A percentile compares a stretch with the other conserved stretches of the same genome.
phyloP scores from a whole-genome alignment of 441 rosid species.

The Capsella rubella region DNA sequence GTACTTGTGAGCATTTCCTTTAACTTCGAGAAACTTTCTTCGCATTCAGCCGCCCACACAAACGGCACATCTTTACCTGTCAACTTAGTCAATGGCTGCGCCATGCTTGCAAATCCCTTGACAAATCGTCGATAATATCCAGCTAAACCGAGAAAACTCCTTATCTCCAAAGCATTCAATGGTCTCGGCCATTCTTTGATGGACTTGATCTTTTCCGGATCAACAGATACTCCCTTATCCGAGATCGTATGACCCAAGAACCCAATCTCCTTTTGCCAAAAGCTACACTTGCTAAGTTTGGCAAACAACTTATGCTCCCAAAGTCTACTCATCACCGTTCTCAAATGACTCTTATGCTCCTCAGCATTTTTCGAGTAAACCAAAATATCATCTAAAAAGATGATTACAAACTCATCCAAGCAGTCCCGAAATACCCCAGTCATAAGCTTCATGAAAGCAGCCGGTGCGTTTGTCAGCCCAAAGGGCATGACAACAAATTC shows the following conservation, averaged over 20 bases:
- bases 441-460: background rate
- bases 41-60: background rate
- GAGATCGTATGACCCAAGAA: too few relatives aligned
- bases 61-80: background rate
- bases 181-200: background rate
- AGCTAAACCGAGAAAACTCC: background rate
- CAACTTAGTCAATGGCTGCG: background rate
- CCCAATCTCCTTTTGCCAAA: background rate
- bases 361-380: background rate
- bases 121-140: background rate
- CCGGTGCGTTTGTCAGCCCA: background rate
- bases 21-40: background rate
- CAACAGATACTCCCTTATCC: too few relatives aligned
- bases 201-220: background rate
- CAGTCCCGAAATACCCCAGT: background rate
- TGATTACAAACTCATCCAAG: background rate
- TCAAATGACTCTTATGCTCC: background rate
- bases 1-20: background rate
- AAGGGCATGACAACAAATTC: background rate
- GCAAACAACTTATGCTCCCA: background rate
- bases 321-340: background rate
- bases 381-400: background rate
- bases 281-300: background rate
- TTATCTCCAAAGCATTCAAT: background rate
- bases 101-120: background rate